These are phyloP conservation scores for Lepidium sativum DNA, from an alignment of 345 rosid genomes.

Conservation along the genomic window DNA sequence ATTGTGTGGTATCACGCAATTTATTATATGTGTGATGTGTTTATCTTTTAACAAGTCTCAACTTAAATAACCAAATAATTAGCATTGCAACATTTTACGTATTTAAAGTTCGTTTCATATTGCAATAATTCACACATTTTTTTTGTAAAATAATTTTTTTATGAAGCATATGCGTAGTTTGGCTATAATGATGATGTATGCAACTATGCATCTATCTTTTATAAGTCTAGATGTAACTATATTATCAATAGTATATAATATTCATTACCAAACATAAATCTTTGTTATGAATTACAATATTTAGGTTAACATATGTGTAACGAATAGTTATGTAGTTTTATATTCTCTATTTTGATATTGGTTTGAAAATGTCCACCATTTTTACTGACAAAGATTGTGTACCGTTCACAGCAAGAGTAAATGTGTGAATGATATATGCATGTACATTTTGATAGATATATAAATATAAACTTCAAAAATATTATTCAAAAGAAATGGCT, in stretches of 20 bases:
- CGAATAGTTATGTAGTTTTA: not conserved
- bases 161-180: constrained; percentile 5
- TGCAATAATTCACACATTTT: not conserved
- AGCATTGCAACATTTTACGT: not conserved
- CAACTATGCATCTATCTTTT: constrained; percentile 16
- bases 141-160: not conserved
- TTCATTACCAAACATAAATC: not conserved
- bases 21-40: constrained; percentile 26
- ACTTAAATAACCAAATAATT: not conserved
- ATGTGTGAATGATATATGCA: not conserved
- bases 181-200: constrained; percentile 19
- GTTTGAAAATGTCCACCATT: not conserved
- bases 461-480: not conserved
- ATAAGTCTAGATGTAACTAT: not conserved
- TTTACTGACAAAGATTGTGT: not conserved
- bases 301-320: not conserved
- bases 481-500: not conserved
- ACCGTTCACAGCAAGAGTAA: not conserved
- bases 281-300: not conserved
- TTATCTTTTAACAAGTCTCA: not conserved
- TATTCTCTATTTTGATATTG: not conserved
- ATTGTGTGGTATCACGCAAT: constrained; percentile 17
- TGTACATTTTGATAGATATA: not conserved
- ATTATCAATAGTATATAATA: not conserved
- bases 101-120: not conserved